Base-by-base conservation (phyloP, 2,329 filamentous ascomycete species). In the Neurospora crassa region DNA sequence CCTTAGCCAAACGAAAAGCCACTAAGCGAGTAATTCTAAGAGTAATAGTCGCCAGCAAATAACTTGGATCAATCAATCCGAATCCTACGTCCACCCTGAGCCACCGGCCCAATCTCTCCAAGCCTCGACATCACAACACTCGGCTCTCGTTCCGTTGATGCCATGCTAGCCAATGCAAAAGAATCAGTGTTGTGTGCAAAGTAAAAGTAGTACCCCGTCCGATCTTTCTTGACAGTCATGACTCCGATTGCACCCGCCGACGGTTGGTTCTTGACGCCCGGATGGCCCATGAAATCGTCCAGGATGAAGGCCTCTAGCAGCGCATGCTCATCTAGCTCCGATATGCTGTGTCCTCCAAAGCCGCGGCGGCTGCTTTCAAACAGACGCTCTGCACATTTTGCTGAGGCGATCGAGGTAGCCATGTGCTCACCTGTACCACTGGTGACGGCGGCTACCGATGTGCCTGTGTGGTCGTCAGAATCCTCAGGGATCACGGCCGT, bases 341-440 rank as follows among this genome's bases (percentile, higher is more conserved):
- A 81, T 18, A 92, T 83, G 74, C 92, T 88, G 8, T 81, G 80
- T 7, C 93, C 93, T 18, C 84, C 86, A 68, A 81, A 82, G 2
- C 83, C 86, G 74, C 88, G 90, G 78, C 85, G 87, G 68, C 85
- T 91, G 75, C 85, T 88, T 74, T 91, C 88, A 78, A 94, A 97
- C 37, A 99, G 85, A 67, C 96, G 89, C 74, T 95, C 92, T 0
- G 94, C 94, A 78, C 94, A 97, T 70, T 91, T 90, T 72, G 91
- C 90, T 7, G 96, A 94, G 12, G 96, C 95, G 86, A 96, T 91
- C 0, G 94, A 96, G 0, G 95, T 97, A 43, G 94, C 92, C 92
- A 99, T 99, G 79, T 99, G 96, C 81, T 99, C 96, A 68, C 96
- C 96, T 2, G 96, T 99, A 40, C 96, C 96, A 78, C 93, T 97